Percentiles rank a stretch among this genome's conserved stretches.
Evolutionary conservation across 805 yeast species (phyloP).

Genomic region (Cyberlindnera amylophila): DNA sequence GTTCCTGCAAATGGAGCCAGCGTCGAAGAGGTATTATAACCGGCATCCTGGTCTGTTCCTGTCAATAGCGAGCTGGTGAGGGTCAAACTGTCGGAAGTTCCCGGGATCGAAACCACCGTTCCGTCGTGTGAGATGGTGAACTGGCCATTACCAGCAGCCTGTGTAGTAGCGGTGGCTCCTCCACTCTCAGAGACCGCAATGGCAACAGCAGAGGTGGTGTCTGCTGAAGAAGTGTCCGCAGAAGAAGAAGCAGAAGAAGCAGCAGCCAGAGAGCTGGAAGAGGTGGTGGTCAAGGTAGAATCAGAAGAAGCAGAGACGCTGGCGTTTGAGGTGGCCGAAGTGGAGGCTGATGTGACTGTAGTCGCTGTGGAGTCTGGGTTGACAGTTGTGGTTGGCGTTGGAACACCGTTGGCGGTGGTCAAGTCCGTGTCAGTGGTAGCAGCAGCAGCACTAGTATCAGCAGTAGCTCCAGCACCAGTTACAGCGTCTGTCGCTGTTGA

Average conservation of each 20-base stretch:
- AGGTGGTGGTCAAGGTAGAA: background rate
- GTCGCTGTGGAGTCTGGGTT: constrained; percentile 6
- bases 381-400: constrained; percentile 16
- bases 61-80: constrained; percentile 5
- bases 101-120: background rate
- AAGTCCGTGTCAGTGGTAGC: background rate
- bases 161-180: background rate
- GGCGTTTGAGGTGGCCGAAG: background rate
- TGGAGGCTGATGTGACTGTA: background rate
- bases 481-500: constrained; percentile 22
- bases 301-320: no score
- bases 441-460: constrained; percentile 12
- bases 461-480: constrained; percentile 14
- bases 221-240: background rate
- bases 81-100: constrained; percentile 8
- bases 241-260: constrained; percentile 3
- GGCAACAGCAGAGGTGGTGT: background rate
- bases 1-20: constrained; percentile 13
- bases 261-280: constrained; percentile 15
- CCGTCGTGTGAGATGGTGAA: constrained; percentile 9
- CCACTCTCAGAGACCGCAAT: constrained; percentile 1
- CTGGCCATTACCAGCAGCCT: constrained; percentile 10
- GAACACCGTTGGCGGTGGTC: constrained; percentile 6
- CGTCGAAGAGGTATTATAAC: constrained; percentile 8
- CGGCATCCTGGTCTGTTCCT: constrained; percentile 11